Conservation (phyloP, 768 basidiomycete genomes). For the Boletus rubropictus region DNA sequence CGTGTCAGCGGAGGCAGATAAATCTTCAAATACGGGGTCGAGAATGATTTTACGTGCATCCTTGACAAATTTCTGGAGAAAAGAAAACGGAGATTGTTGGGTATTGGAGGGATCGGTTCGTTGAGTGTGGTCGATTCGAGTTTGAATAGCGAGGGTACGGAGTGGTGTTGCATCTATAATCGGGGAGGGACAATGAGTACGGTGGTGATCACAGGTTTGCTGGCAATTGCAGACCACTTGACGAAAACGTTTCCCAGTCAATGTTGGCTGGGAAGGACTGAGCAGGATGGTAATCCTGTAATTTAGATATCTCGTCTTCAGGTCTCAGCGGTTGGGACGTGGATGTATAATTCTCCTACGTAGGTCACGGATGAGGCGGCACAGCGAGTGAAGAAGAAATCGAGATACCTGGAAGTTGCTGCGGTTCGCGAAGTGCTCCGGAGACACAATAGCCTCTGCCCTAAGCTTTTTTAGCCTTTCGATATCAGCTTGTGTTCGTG, state of each 20-base stretch:
- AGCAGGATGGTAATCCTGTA: conserved; percentile 38
- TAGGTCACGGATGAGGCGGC: conserved; percentile 19
- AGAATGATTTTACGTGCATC: conserved; percentile 46
- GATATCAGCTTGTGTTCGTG: conserved; percentile 59
- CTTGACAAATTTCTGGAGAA: conserved; percentile 55
- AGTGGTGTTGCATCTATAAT: conserved; percentile 51
- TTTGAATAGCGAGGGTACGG: conserved; percentile 39
- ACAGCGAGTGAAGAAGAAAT: conserved; percentile 1
- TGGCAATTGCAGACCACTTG: conserved; percentile 41
- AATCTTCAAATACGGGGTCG: conserved; percentile 35
- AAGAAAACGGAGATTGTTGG: conserved; percentile 44
- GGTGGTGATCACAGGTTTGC: neutral
- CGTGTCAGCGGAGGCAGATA: conserved; percentile 16
- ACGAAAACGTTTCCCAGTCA: conserved; percentile 57
- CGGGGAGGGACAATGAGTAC: conserved; percentile 6
- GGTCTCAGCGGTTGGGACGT: conserved; percentile 28
- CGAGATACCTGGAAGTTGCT: conserved; percentile 32
- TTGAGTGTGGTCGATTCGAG: conserved; percentile 34
- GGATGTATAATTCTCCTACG: conserved; percentile 10
- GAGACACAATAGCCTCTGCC: conserved; percentile 32
- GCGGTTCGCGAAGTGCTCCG: conserved; percentile 31
- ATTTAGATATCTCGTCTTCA: conserved; percentile 38
- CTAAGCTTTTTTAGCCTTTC: conserved; percentile 46
- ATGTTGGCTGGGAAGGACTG: conserved; percentile 42
- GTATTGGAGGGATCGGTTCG: conserved; percentile 35